phyloP scores from a whole-genome alignment of 2,329 filamentous ascomycete genomes.

The Davidsoniella eucalypti region DNA sequence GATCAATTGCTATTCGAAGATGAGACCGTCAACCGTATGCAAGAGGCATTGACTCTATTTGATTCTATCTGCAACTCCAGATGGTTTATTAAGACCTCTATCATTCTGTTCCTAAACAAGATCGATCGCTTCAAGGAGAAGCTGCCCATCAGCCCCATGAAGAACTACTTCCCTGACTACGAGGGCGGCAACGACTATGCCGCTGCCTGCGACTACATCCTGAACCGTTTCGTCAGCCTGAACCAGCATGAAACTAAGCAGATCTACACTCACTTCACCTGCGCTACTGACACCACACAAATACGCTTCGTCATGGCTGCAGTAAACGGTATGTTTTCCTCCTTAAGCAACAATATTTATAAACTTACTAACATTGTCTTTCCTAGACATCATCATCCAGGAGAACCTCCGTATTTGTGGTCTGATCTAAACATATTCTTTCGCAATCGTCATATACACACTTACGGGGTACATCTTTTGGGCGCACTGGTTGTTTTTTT shows the following conservation, averaged over 20 bases:
- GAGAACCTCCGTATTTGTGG: constrained; percentile 95
- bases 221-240: constrained; percentile 93
- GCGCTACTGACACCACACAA: constrained; percentile 95
- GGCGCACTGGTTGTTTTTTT: constrained; percentile 15
- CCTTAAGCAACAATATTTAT: constrained; percentile 20
- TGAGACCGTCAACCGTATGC: constrained; percentile 91
- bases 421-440: constrained; percentile 57
- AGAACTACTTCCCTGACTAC: constrained; percentile 79
- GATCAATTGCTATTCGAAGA: constrained; percentile 93
- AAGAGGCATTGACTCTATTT: constrained; percentile 72
- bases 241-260: constrained; percentile 99
- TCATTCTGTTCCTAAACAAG: constrained; percentile 82
- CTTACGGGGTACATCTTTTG: constrained; percentile 10
- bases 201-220: constrained; percentile 93
- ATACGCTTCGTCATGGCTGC: constrained; percentile 99
- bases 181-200: constrained; percentile 93
- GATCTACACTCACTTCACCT: constrained; percentile 99
- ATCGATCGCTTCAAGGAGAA: constrained; percentile 83
- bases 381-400: constrained; percentile 94
- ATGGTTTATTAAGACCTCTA: constrained; percentile 82
- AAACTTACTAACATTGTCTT: constrained; percentile 19
- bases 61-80: constrained; percentile 78
- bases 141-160: constrained; percentile 66
- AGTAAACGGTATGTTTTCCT: constrained; percentile 63
- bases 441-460: constrained; percentile 17